Conservation (phyloP, 2,329 filamentous ascomycete genomes). For the Pseudogymnoascus pannorum region DNA sequence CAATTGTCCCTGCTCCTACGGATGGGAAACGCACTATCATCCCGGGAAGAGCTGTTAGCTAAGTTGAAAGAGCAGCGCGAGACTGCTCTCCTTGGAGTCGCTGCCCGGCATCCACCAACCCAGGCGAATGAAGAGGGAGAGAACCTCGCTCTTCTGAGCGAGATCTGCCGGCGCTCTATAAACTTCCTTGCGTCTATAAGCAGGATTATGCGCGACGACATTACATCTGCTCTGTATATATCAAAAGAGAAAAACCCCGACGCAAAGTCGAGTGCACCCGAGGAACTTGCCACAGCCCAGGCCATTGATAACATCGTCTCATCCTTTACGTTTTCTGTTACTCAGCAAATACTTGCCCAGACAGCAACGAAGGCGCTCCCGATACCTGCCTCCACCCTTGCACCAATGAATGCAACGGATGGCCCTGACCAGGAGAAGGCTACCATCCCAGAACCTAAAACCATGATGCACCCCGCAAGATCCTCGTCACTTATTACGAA, state of each 20-base stretch:
- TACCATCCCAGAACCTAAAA: slow-evolving; percentile 60
- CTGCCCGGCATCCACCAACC: slow-evolving; percentile 42
- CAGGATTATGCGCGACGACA: slow-evolving; percentile 70
- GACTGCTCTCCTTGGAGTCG: slow-evolving; percentile 48
- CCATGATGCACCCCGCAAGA: slow-evolving; percentile 61
- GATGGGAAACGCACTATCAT: slow-evolving; percentile 66
- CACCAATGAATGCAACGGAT: slow-evolving; percentile 17
- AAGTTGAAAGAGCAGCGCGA: slow-evolving; percentile 58
- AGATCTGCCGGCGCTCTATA: slow-evolving; percentile 74
- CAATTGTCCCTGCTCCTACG: slow-evolving; percentile 77
- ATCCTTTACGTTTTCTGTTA: slow-evolving; percentile 70
- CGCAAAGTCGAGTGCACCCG: slow-evolving; percentile 30
- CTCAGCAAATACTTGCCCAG: slow-evolving; percentile 69
- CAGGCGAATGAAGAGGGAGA: slow-evolving; percentile 54
- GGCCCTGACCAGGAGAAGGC: slow-evolving; percentile 48
- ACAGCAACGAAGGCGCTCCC: slow-evolving; percentile 63
- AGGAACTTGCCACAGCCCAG: slow-evolving; percentile 32
- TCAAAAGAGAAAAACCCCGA: slow-evolving; percentile 13
- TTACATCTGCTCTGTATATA: slow-evolving; percentile 50
- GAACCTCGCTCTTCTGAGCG: slow-evolving; percentile 71
- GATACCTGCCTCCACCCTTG: slow-evolving; percentile 53
- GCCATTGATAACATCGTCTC: slow-evolving; percentile 67
- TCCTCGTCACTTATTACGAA: slow-evolving; percentile 50
- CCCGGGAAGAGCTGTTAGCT: slow-evolving; percentile 52
- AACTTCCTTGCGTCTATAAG: slow-evolving; percentile 79